These are phyloP conservation scores for Trypanosoma grayi DNA, from an alignment of 208 protist genomes.

Conservation along the genomic window DNA sequence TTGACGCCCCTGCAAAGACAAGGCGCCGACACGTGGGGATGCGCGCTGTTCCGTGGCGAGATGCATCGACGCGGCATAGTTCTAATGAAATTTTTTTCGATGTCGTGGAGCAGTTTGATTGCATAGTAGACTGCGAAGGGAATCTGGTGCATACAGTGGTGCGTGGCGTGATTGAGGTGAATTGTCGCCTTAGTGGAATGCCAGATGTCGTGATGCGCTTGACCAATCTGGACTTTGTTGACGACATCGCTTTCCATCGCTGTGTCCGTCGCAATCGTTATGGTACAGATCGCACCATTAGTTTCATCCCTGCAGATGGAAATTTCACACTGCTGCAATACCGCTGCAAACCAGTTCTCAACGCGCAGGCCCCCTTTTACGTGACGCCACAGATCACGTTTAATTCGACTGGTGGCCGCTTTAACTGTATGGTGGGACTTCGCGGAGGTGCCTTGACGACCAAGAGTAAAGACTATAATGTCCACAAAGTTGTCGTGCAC, in stretches of 20 bases:
- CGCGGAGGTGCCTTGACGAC: conserved; percentile 21
- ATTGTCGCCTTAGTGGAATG: conserved; percentile 87
- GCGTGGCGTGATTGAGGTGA: conserved; percentile 73
- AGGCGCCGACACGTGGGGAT: conserved; percentile 15
- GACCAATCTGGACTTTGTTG: conserved; percentile 58
- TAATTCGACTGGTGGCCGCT: conserved; percentile 55
- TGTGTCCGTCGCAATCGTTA: conserved; percentile 77
- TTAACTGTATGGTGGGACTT: conserved; percentile 87
- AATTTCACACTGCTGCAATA: conserved; percentile 89
- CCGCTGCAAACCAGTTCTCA: conserved; percentile 42
- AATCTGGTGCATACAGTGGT: conserved; percentile 55
- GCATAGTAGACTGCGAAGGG: conserved; percentile 79
- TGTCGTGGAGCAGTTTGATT: conserved; percentile 85
- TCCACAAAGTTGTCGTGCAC: conserved; percentile 70
- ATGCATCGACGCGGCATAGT: conserved; percentile 57
- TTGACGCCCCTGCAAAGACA: conserved; percentile 36
- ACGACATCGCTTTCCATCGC: conserved; percentile 87
- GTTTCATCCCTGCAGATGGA: conserved; percentile 90
- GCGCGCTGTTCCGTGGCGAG: conserved; percentile 73
- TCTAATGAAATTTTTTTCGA: conserved; percentile 94
- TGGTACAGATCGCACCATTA: conserved; percentile 66
- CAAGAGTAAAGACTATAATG: conserved; percentile 39
- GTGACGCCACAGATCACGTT: conserved; percentile 88
- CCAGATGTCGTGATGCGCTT: conserved; percentile 83
- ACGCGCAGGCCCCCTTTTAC: conserved; percentile 74